Evolutionary conservation across 768 basidiomycete species (phyloP), one percentile per base, ranked within the genome.

Genomic region (Scleroderma citrinum): DNA sequence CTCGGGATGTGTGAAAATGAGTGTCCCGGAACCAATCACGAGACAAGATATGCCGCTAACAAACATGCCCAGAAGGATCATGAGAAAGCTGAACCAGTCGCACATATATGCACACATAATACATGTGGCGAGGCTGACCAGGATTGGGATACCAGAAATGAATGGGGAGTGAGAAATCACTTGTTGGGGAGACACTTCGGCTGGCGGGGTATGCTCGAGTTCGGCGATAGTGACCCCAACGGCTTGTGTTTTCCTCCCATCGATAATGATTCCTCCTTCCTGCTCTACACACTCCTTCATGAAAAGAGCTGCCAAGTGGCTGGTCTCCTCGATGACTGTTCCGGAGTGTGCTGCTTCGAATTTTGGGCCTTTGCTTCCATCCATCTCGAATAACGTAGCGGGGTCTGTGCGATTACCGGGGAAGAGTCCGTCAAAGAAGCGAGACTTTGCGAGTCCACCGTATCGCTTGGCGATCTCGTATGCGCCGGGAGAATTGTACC

Each of bases 401-500:
- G 57, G 57, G 17, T 60, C 55, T 14, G 46, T 45, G n/a, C 50
- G 44, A 24, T 30, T 26, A n/a, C 57, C 57, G 6, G 59, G 57
- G 26, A 49, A 58, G 3, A 58, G 51, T 3, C 50, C 57, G 39
- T 48, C 48, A 55, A 55, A 60, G 24, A 60, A 23, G 26, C 44
- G 44, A 3, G 60, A 53, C 13, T 52, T 53, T 4, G 68, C 66
- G 6, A 69, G 35, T 30, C 57, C 54, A 14, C 67, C 67, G 21
- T 63, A 70, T 12, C 46, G 56, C 43, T 64, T 70, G 5, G 67
- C 70, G 19, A 71, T 45, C 0, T 51, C 58, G 19, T 67, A 68
- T 49, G 69, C 65, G 12, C 69, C 69, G 0, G 69, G 69, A 7
- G 67, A 66, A 38, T 70, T 71, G 44, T 71, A 67, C 64, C 63